Evolutionary conservation across 2,329 filamentous ascomycete genomes (phyloP).

Genomic region (Alternaria metachromatica): DNA sequence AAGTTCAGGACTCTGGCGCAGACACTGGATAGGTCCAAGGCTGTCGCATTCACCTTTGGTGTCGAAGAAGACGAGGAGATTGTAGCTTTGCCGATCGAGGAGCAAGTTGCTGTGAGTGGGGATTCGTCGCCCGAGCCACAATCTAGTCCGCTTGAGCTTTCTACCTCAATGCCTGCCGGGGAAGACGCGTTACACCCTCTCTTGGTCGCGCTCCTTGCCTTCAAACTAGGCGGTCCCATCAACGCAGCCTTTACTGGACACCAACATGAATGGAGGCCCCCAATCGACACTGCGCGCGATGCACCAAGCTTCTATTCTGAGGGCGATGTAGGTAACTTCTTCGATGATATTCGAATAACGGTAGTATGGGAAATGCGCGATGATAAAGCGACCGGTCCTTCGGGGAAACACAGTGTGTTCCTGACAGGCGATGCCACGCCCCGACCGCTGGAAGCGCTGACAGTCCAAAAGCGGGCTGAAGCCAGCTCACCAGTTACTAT

Average conservation of each 20-base stretch:
- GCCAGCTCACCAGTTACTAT: slow-evolving; percentile 4
- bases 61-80: neutral
- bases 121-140: neutral
- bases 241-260: slow-evolving; percentile 16
- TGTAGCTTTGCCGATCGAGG: neutral
- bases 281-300: neutral
- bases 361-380: slow-evolving; percentile 15
- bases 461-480: neutral
- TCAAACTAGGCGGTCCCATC: slow-evolving; percentile 18
- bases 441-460: neutral
- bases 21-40: slow-evolving; percentile 1
- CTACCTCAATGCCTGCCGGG: neutral
- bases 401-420: slow-evolving; percentile 16
- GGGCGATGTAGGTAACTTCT: slow-evolving; percentile 9
- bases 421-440: slow-evolving; percentile 7
- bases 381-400: neutral
- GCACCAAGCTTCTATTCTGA: slow-evolving; percentile 10
- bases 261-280: slow-evolving; percentile 14
- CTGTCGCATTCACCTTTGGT: neutral
- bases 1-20: slow-evolving; percentile 4
- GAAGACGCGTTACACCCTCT: slow-evolving; percentile 13
- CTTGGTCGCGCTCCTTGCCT: slow-evolving; percentile 15
- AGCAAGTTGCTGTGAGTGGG: neutral
- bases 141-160: neutral
- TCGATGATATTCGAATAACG: slow-evolving; percentile 15